phyloP scores from a whole-genome alignment of 2,329 filamentous ascomycete genomes.

The Thielaviopsis ethacetica region DNA sequence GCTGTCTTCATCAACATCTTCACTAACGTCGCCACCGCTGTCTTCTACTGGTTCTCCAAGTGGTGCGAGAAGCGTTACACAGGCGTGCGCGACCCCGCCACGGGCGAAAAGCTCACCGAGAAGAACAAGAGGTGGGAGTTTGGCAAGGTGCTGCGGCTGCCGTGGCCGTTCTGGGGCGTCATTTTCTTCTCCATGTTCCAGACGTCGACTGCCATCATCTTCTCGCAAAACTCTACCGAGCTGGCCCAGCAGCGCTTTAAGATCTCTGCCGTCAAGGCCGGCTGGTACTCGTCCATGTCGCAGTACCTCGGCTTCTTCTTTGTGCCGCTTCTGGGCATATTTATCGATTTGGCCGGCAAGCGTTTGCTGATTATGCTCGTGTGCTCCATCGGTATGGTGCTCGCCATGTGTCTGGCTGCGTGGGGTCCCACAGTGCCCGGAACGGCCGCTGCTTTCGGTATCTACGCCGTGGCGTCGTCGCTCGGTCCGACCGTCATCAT shows the following conservation, averaged over 20 bases:
- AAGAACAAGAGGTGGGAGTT: conserved; percentile 41
- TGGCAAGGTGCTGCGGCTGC: conserved; percentile 36
- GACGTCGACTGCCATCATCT: conserved; percentile 37
- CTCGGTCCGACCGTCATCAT: conserved; percentile 43
- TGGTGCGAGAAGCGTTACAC: conserved; percentile 31
- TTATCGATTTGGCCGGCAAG: conserved; percentile 39
- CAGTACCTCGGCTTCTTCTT: conserved; percentile 43
- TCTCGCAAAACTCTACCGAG: conserved; percentile 42
- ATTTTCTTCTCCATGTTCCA: conserved; percentile 40
- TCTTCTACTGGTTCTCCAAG: conserved; percentile 39
- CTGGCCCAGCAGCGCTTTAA: conserved; percentile 43
- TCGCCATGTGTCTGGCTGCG: conserved; percentile 37
- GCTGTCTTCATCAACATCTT: conserved; percentile 48
- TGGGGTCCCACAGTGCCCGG: conserved; percentile 32
- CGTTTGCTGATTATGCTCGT: conserved; percentile 36
- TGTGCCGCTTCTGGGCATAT: conserved; percentile 37
- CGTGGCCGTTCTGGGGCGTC: conserved; percentile 43
- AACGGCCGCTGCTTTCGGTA: conserved; percentile 41
- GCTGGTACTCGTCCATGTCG: conserved; percentile 41
- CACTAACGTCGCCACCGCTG: conserved; percentile 35
- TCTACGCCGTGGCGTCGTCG: conserved; percentile 38
- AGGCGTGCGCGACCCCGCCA: conserved; percentile 34
- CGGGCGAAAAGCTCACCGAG: conserved; percentile 42
- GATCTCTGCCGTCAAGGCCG: conserved; percentile 35
- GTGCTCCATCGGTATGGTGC: conserved; percentile 30